Percentiles rank a stretch among this genome's conserved stretches.
Evolutionary conservation across 495 filamentous ascomycete species (phyloP).

Genomic region (Podospora pseudopauciseta): DNA sequence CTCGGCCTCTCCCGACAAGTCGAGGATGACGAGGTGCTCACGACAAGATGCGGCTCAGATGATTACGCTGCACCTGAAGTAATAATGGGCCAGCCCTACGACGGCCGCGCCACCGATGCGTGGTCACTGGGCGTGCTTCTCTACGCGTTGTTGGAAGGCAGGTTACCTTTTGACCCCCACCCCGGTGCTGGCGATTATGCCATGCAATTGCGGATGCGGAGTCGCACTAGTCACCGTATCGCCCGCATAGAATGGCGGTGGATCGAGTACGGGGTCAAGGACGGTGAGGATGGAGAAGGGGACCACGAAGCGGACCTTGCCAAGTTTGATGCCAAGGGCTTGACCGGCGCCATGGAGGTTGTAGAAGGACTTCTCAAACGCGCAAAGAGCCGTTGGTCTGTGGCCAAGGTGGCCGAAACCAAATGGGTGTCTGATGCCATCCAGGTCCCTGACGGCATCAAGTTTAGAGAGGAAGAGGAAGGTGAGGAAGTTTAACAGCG

Average conservation of each 20-base stretch:
- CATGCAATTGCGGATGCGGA: constrained; percentile 53
- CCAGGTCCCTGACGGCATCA: constrained; percentile 64
- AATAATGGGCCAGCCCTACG: constrained; percentile 90
- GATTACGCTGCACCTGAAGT: constrained; percentile 97
- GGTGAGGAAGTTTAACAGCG: constrained; percentile 44
- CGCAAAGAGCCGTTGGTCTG: constrained; percentile 65
- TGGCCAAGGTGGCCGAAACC: constrained; percentile 65
- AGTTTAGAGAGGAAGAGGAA: constrained; percentile 62
- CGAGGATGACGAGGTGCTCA: constrained; percentile 71
- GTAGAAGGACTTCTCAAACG: constrained; percentile 82
- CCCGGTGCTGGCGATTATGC: constrained; percentile 69
- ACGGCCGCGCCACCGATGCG: constrained; percentile 86
- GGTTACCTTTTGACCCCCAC: constrained; percentile 85
- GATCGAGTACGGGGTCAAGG: constrained; percentile 73
- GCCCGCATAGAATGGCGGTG: constrained; percentile 92
- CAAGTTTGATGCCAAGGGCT: constrained; percentile 54
- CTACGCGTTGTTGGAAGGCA: constrained; percentile 88
- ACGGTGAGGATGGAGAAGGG: constrained; percentile 52
- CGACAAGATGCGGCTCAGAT: constrained; percentile 89
- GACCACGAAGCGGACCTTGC: constrained; percentile 47
- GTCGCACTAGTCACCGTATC: constrained; percentile 84
- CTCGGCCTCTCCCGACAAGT: constrained; percentile 86
- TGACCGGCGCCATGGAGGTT: constrained; percentile 70
- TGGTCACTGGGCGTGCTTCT: constrained; percentile 94
- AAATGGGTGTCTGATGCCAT: constrained; percentile 78